Conservation (phyloP, 805 yeast genomes). For the Brettanomyces anomalus region DNA sequence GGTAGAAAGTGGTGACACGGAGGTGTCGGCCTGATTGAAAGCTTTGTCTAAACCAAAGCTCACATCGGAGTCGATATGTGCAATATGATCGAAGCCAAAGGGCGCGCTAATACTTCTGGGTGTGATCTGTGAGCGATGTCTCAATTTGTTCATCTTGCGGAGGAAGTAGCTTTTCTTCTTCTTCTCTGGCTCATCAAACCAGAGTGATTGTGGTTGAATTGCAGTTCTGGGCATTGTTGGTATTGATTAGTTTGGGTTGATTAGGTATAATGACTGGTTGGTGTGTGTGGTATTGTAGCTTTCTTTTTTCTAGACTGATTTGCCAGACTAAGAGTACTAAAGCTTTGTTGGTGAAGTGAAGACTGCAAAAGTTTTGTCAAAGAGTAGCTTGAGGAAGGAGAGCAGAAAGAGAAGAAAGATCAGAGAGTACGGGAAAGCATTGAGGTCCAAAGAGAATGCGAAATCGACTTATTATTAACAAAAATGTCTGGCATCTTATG, state of each 20-base stretch:
- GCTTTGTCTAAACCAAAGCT: conserved; percentile 24
- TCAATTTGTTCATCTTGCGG: background rate
- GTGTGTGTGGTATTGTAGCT: background rate
- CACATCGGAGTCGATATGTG: conserved; percentile 23
- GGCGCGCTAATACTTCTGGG: conserved; percentile 22
- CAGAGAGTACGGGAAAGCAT: no score
- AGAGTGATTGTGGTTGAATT: conserved; percentile 13
- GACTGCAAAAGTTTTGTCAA: no score
- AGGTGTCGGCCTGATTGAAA: conserved; percentile 13
- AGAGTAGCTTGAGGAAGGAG: no score
- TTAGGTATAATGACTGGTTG: no score
- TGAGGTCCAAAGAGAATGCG: no score
- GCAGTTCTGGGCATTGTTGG: background rate
- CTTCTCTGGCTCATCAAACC: conserved; percentile 14
- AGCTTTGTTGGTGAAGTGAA: no score
- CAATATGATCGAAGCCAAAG: conserved; percentile 24
- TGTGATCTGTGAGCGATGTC: background rate
- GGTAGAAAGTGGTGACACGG: background rate
- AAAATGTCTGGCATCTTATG: no score
- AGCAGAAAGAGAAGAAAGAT: no score
- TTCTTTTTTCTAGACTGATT: no score
- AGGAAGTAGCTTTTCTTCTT: background rate
- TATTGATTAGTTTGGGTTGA: background rate
- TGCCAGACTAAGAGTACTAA: no score
- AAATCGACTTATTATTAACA: no score